These are phyloP conservation scores for Cucurbitaria berberidis DNA, from an alignment of 2,329 filamentous ascomycete genomes.

Conservation along the genomic window DNA sequence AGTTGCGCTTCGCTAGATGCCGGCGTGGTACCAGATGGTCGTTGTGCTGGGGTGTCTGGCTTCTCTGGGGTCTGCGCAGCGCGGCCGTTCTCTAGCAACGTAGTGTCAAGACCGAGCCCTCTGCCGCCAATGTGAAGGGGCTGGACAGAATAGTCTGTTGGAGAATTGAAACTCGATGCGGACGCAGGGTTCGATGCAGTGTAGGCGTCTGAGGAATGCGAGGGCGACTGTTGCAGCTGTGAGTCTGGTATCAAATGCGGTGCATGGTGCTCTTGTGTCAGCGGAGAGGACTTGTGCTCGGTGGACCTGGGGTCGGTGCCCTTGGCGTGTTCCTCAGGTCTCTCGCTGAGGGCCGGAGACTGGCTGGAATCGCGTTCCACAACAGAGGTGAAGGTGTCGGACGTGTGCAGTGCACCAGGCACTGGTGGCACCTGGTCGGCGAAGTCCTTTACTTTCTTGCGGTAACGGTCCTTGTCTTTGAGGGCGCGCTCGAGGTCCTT, in stretches of 20 bases:
- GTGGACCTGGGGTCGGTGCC: slow-evolving; percentile 18
- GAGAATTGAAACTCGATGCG: slow-evolving; percentile 38
- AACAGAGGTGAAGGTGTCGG: slow-evolving; percentile 42
- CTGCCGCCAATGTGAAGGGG: slow-evolving; percentile 31
- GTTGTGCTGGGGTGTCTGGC: slow-evolving; percentile 20
- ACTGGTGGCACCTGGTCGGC: slow-evolving; percentile 55
- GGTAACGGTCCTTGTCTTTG: slow-evolving; percentile 94
- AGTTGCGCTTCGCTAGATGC: slow-evolving; percentile 19
- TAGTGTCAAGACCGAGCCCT: slow-evolving; percentile 33
- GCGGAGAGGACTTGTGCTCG: slow-evolving; percentile 32
- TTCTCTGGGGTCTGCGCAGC: slow-evolving; percentile 16
- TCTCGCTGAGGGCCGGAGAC: slow-evolving; percentile 46
- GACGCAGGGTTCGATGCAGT: slow-evolving; percentile 35
- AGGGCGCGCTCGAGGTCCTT: slow-evolving; percentile 89
- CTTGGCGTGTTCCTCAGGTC: slow-evolving; percentile 35
- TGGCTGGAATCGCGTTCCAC: slow-evolving; percentile 47
- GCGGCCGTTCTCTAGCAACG: slow-evolving; percentile 22
- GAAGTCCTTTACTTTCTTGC: slow-evolving; percentile 84
- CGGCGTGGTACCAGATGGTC: slow-evolving; percentile 11
- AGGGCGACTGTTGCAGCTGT: slow-evolving; percentile 41
- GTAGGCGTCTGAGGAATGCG: slow-evolving; percentile 31
- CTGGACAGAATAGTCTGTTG: slow-evolving; percentile 43
- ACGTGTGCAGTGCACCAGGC: slow-evolving; percentile 42
- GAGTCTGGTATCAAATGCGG: slow-evolving; percentile 36
- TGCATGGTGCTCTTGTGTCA: slow-evolving; percentile 25